Base-by-base conservation (phyloP, 805 yeast species). In the Candida tammaniensis region DNA sequence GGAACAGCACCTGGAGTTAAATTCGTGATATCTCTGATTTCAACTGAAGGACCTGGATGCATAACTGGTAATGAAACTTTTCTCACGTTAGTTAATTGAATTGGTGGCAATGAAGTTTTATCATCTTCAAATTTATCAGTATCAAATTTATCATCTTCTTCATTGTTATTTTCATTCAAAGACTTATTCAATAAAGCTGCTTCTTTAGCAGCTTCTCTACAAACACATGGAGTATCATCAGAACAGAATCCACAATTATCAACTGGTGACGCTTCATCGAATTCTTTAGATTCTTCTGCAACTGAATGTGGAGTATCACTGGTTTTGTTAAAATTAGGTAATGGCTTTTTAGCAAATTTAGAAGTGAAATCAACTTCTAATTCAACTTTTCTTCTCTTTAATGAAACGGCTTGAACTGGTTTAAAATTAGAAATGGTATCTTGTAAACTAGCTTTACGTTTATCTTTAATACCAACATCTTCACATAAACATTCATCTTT, bases 181-280 rank as follows among this genome's bases (percentile, higher is more conserved):
- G 61, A 42, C 13, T 51, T 47, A 36, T 54, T 59, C 37, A 69
- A 49, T 18, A 55, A 46, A 3, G 70, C 74, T 2, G 72, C 74
- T 49, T 72, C 78, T 45, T 68, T 66, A 2, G 78, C 80, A 12
- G 77, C 84, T 47, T 87, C 96, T 17, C 91, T 76, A 55, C 97
- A 91, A 2, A 91, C 84, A 60, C 98, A 91, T 2, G 95, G 89
- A 0, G 95, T 80, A 46, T 80, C 93, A 46, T 86, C 95, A 0
- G 95, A 78, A 53, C 98, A 91, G 58, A 91, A 89, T 0, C 98
- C 98, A 59, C 98, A 91, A 39, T 83, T 78, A 45, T 85, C 94
- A 40, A 70, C 68, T 5, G 78, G 74, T 1, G 76, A 72, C 24
- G 59, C 59, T 31, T 71, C 76, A 40, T 69, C 61, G 38, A 68